These are phyloP conservation scores for Grammothele lineata DNA, from an alignment of 768 basidiomycete genomes.

Conservation along the genomic window DNA sequence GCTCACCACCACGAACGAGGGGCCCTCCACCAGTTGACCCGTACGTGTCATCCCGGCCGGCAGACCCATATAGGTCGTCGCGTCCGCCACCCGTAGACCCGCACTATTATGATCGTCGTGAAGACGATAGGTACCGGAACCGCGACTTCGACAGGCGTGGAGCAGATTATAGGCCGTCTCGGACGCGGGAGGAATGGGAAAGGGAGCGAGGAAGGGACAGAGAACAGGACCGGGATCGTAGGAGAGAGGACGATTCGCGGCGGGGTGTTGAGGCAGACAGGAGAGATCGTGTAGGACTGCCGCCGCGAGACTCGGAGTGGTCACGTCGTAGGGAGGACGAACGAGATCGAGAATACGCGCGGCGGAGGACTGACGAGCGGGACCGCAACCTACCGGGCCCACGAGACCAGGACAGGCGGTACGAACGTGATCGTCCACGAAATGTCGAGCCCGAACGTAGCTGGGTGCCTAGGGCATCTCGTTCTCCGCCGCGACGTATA, in stretches of 20 bases:
- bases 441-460: slow-evolving; percentile 14
- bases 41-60: slow-evolving; percentile 6
- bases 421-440: slow-evolving; percentile 8
- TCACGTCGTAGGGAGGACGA: slow-evolving; percentile 2
- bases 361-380: not conserved
- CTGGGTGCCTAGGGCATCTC: slow-evolving; percentile 19
- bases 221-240: slow-evolving; percentile 2
- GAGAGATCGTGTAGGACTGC: slow-evolving; percentile 1
- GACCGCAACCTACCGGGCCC: not conserved
- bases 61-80: too few species aligned
- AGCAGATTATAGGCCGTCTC: slow-evolving; percentile 7
- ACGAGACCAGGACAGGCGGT: slow-evolving; percentile 11
- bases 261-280: not conserved
- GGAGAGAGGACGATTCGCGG: slow-evolving; percentile 7
- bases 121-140: slow-evolving; percentile 17
- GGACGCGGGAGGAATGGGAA: slow-evolving; percentile 8
- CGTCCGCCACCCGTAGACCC: too few species aligned
- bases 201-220: slow-evolving; percentile 3
- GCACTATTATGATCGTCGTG: slow-evolving; percentile 17
- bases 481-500: slow-evolving; percentile 21
- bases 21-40: slow-evolving; percentile 15
- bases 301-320: slow-evolving; percentile 5
- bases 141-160: slow-evolving; percentile 20
- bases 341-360: not conserved
- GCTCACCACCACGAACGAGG: slow-evolving; percentile 19